Evolutionary conservation across 208 protist species (phyloP).

Genomic region (Leishmania guyanensis): DNA sequence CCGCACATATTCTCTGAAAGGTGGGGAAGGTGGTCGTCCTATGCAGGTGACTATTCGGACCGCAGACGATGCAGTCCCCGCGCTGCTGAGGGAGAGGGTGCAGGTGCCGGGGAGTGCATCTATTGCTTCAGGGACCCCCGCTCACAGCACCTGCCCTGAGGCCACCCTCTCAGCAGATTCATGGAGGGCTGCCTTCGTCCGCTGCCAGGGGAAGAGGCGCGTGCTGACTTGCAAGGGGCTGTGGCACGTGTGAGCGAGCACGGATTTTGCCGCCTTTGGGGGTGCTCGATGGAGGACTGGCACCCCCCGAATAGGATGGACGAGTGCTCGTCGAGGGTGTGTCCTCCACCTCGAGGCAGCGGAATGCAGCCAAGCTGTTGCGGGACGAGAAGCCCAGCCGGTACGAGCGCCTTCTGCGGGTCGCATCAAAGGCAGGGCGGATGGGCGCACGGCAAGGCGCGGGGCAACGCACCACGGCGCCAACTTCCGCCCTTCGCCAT

Average conservation of each 20-base stretch:
- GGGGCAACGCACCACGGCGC: background rate
- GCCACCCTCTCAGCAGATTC: too few relatives aligned
- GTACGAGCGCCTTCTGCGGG: background rate
- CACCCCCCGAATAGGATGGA: background rate
- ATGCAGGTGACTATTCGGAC: background rate
- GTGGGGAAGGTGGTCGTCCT: background rate
- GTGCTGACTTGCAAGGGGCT: background rate
- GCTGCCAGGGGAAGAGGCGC: background rate
- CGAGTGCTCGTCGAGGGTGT: background rate
- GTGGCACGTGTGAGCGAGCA: background rate
- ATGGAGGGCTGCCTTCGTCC: background rate
- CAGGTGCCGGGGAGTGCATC: background rate
- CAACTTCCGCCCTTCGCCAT: too few relatives aligned
- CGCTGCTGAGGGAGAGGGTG: background rate
- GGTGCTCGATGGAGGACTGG: background rate
- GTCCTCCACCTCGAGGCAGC: background rate
- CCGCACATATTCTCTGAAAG: background rate
- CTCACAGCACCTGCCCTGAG: too few relatives aligned
- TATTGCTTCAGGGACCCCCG: background rate
- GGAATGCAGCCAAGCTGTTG: background rate
- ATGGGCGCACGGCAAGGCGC: background rate
- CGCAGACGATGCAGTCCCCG: background rate
- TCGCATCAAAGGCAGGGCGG: background rate
- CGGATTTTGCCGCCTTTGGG: background rate
- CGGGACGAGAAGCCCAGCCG: background rate